Conservation (phyloP, 2,329 filamentous ascomycete species). For the Cercospora nicotianae region DNA sequence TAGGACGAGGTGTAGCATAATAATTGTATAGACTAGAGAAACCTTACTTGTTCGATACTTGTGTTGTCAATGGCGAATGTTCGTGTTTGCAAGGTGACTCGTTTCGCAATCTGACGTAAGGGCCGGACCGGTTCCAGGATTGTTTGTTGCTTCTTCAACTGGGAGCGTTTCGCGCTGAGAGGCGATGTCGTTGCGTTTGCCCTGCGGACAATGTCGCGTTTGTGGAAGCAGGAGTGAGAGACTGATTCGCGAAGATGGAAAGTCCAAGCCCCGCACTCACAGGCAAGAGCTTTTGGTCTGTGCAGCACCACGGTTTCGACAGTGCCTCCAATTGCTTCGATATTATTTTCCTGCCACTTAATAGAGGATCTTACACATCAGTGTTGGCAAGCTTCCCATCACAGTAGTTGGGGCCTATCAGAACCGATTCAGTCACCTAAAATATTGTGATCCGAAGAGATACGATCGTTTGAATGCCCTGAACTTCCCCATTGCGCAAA, state of each 20-base stretch:
- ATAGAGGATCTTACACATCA: neutral
- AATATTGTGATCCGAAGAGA: neutral
- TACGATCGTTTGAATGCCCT: neutral
- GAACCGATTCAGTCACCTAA: too few species aligned
- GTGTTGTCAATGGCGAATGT: neutral
- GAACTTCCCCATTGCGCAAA: neutral
- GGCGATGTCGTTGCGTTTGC: neutral
- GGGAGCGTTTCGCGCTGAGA: neutral
- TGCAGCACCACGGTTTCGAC: neutral
- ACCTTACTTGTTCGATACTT: neutral
- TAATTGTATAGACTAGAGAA: neutral
- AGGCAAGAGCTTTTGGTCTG: neutral
- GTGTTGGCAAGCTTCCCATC: neutral
- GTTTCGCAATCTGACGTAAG: neutral
- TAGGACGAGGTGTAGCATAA: neutral
- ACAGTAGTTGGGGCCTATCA: neutral
- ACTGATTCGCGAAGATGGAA: neutral
- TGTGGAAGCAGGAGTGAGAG: neutral
- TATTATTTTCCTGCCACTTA: neutral
- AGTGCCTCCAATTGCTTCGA: neutral
- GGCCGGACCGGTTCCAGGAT: neutral
- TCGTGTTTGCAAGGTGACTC: neutral
- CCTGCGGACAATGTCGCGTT: neutral
- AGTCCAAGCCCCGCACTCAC: neutral
- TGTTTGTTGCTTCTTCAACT: neutral